phyloP scores from a whole-genome alignment of 805 yeast species.

The Ogataea chonburiensis region DNA sequence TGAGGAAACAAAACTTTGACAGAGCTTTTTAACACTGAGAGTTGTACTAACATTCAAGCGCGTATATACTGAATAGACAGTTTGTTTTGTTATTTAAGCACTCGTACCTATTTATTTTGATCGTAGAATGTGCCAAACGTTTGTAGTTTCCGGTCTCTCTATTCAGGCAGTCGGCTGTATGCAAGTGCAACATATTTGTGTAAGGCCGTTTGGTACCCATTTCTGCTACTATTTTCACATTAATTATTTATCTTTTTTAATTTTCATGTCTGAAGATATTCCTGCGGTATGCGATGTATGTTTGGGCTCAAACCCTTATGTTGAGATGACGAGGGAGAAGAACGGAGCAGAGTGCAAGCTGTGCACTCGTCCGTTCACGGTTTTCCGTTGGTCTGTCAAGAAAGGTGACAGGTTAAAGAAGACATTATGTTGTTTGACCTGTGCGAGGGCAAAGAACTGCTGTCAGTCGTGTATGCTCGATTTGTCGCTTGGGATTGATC shows the following conservation, averaged over 20 bases:
- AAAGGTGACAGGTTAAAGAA: constrained; percentile 46
- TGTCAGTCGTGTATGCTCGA: constrained; percentile 90
- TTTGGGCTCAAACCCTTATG: constrained; percentile 61
- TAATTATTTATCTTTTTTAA: constrained; percentile 3
- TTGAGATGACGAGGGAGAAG: constrained; percentile 69
- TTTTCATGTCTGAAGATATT: constrained; percentile 19
- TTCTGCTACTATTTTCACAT: constrained; percentile 1
- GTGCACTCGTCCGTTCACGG: constrained; percentile 83
- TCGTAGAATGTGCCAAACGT: too few relatives aligned
- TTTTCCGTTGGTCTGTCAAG: constrained; percentile 68
- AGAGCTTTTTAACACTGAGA: constrained; percentile 43
- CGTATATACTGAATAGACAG: too few relatives aligned
- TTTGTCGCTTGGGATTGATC: constrained; percentile 75
- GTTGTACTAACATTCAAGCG: constrained; percentile 10
- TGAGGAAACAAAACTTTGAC: constrained; percentile 32
- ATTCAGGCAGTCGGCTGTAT: too few relatives aligned
- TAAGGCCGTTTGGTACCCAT: too few relatives aligned
- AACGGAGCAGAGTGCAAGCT: constrained; percentile 80
- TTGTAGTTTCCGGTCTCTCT: too few relatives aligned
- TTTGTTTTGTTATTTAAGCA: too few relatives aligned
- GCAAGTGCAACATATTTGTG: too few relatives aligned
- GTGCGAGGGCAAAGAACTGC: constrained; percentile 76
- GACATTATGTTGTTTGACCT: constrained; percentile 74
- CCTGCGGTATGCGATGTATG: constrained; percentile 76
- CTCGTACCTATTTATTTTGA: too few relatives aligned